Base-by-base conservation (phyloP, 805 yeast species). In the Wickerhamiella bombiphila region DNA sequence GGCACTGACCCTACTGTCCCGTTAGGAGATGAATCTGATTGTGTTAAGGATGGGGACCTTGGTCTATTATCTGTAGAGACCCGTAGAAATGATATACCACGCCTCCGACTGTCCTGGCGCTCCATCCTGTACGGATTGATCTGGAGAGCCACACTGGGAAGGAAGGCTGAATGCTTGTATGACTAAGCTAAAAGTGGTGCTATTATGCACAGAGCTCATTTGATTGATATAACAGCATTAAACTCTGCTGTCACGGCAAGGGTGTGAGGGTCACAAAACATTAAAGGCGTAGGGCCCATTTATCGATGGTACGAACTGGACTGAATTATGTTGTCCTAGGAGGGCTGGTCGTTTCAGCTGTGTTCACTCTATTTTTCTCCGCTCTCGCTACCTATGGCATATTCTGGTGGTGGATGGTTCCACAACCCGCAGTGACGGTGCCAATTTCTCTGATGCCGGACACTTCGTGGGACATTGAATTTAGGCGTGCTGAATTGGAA, bases 381-480 rank as follows among this genome's bases (percentile, higher is more conserved):
- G 22, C 42, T 3, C 32, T 29, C 8, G 17, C 21, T 13, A 28
- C 31, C n/a, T 39, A 35, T 19, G 38, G 32, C n/a, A 7, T 26
- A 6, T 35, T 35, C 3, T 39, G 34, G 35, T 39, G 42, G 42
- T 39, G 29, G 15, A 29, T 35, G 20, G 15, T 31, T 17, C 42
- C 57, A 4, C 35, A 42, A 34, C 40, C 48, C 9, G 34, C 37
- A 17, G 39, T 41, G 11, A 21, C 37, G 4, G 21, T 42, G 11
- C 40, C 40, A 2, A 35, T 53, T 28, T 39, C 44, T 28, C 41
- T 51, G 30, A 50, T 45, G 33, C 48, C 41, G 31, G 19, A 30
- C 20, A 30, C 22, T 22, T 18, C 21, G 18, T 13, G n/a, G 5
- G 5, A n/a, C 30, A 28, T n/a, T 28, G 30, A 14, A 5, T 28